Evolutionary conservation across 345 rosid species (phyloP).

Genomic region (Bruguiera sexangula): DNA sequence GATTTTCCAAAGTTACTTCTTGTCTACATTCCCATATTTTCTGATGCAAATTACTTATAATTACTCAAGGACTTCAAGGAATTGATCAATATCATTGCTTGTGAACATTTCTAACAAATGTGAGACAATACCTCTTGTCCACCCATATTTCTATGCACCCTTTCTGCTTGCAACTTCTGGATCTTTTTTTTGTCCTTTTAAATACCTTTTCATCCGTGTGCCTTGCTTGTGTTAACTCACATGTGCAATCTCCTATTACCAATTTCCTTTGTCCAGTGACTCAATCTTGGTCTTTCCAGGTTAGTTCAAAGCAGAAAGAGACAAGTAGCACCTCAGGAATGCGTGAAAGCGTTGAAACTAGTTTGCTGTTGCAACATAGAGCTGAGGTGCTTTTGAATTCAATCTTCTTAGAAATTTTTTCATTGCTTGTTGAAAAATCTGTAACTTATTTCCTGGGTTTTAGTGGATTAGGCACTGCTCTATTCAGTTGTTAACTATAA

Average conservation of each 20-base stretch:
- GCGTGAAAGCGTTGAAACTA: conserved; percentile 94
- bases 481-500: not conserved
- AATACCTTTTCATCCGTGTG: no score
- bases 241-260: not conserved
- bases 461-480: not conserved
- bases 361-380: conserved; percentile 85
- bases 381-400: conserved; percentile 52
- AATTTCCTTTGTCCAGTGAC: conserved; percentile 7
- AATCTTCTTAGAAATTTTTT: not conserved
- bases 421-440: not conserved
- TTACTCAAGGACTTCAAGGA: no score
- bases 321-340: conserved; percentile 95
- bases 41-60: no score
- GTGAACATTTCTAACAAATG: no score
- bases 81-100: no score
- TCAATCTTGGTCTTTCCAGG: conserved; percentile 43
- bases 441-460: not conserved
- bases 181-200: no score
- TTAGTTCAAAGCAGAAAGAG: conserved; percentile 86
- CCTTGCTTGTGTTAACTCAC: no score
- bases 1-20: no score
- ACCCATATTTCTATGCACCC: no score
- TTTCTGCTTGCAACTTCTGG: no score
- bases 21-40: no score
- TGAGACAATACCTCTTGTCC: no score